Evolutionary conservation across 2,329 filamentous ascomycete species (phyloP).

Genomic region (Sphaerostilbella broomeana): DNA sequence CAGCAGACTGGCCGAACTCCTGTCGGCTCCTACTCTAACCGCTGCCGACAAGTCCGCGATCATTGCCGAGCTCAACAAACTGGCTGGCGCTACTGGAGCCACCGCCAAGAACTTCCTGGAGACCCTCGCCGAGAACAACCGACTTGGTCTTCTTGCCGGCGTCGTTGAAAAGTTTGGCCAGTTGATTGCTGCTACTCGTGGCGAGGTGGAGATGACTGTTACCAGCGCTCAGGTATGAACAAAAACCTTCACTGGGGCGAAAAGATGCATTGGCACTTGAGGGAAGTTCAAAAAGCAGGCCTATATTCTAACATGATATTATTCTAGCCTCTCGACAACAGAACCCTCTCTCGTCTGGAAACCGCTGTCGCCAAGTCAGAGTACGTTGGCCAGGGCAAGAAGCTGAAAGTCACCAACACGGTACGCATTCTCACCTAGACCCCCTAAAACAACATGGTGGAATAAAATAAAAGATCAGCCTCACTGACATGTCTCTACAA

Average conservation of each 20-base stretch:
- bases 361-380: slow-evolving; percentile 79
- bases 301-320: neutral
- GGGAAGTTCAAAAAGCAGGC: no score
- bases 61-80: slow-evolving; percentile 81
- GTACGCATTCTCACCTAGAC: slow-evolving; percentile 37
- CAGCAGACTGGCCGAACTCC: slow-evolving; percentile 68
- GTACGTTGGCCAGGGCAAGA: slow-evolving; percentile 87
- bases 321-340: slow-evolving; percentile 72
- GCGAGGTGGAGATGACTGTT: slow-evolving; percentile 89
- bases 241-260: neutral
- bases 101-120: slow-evolving; percentile 91
- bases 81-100: slow-evolving; percentile 65
- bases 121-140: slow-evolving; percentile 94
- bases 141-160: slow-evolving; percentile 72
- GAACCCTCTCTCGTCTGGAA: slow-evolving; percentile 81
- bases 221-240: slow-evolving; percentile 76
- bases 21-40: slow-evolving; percentile 73
- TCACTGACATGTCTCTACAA: no score
- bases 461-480: no score
- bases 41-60: slow-evolving; percentile 77
- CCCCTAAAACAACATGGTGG: neutral
- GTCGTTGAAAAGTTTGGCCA: slow-evolving; percentile 81
- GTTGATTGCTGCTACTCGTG: slow-evolving; percentile 81
- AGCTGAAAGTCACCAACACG: slow-evolving; percentile 93
- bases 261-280: no score